These are phyloP conservation scores for Sambucus nigra DNA, from an alignment of 129 eudicot species.

Conservation along the genomic window DNA sequence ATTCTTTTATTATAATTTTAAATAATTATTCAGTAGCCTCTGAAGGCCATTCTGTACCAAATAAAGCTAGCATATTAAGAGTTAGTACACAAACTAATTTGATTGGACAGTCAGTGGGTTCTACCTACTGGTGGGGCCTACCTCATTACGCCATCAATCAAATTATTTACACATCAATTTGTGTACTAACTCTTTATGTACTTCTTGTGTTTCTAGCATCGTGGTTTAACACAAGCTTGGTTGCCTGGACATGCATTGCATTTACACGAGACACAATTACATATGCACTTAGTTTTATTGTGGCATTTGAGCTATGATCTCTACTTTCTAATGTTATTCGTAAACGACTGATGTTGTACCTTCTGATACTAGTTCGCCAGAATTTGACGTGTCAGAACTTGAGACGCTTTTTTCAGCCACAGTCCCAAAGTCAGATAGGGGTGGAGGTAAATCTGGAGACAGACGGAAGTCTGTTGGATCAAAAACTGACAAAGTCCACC, in stretches of 20 bases:
- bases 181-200: too few relatives aligned
- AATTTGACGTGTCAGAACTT: constrained; percentile 79
- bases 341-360: constrained; percentile 17
- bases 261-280: not conserved
- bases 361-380: constrained; percentile 47
- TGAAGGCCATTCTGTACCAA: too few relatives aligned
- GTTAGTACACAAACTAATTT: too few relatives aligned
- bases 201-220: not conserved
- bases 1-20: not conserved
- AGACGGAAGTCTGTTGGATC: constrained; percentile 80
- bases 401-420: constrained; percentile 81
- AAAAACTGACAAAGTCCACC: constrained; percentile 68
- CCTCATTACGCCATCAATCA: too few relatives aligned
- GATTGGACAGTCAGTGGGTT: too few relatives aligned
- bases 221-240: not conserved
- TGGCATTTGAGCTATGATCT: not conserved
- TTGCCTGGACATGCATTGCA: not conserved
- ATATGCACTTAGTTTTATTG: not conserved
- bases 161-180: too few relatives aligned
- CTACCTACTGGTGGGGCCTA: too few relatives aligned
- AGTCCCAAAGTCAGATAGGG: constrained; percentile 45
- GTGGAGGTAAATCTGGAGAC: constrained; percentile 57
- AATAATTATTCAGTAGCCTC: too few relatives aligned
- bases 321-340: not conserved
- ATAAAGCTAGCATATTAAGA: too few relatives aligned